Evolutionary conservation across 202 grass and related monocot genomes (phyloP), one percentile per base, ranked within the genome.

Genomic region (Schoenoplectus triqueter): DNA sequence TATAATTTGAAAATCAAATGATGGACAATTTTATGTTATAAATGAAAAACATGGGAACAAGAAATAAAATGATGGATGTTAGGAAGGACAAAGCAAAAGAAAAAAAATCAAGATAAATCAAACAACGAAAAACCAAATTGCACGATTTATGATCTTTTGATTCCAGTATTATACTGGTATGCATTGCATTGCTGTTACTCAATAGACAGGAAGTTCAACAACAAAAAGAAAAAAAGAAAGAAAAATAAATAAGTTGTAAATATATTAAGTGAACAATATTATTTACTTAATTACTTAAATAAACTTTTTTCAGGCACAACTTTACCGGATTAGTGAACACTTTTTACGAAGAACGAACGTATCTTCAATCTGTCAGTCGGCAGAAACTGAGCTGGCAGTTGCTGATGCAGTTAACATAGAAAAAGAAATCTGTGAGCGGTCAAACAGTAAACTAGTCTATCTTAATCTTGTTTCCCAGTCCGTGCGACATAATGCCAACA

Each of bases 331-430:
- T 0, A 80, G 91, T 64, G 95, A 98, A 84, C 87, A 94, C 88
- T 98, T 95, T 88, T 89, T 98, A 73, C 92, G 88, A 86, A 92
- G 85, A 87, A 87, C 91, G 88, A 94, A 94, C 66, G 63, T 94
- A 87, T 78, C 83, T 82, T 87, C 90, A 47, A 92, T 94, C 85
- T 81, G 84, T 61, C 86, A 82, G 84, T 92, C 91, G 17, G 96
- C 96, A 78, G 92, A 89, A 87, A 95, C 90, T 83, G 96, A 98
- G 88, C 93, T 98, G 60, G 96, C 96, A 84, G 90, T 98, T 66
- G 96, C 88, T 80, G 96, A 98, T 92, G 91, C 93, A 87, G 75
- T 98, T 74, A 95, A 98, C 75, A 78, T 98, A 80, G 96, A 98
- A 92, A 90, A 90, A 65, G 91, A 90, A 63, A 92, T 95, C 84